phyloP scores from a whole-genome alignment of 2,329 filamentous ascomycete species.

The Nothophaeocryptopus gaeumannii region DNA sequence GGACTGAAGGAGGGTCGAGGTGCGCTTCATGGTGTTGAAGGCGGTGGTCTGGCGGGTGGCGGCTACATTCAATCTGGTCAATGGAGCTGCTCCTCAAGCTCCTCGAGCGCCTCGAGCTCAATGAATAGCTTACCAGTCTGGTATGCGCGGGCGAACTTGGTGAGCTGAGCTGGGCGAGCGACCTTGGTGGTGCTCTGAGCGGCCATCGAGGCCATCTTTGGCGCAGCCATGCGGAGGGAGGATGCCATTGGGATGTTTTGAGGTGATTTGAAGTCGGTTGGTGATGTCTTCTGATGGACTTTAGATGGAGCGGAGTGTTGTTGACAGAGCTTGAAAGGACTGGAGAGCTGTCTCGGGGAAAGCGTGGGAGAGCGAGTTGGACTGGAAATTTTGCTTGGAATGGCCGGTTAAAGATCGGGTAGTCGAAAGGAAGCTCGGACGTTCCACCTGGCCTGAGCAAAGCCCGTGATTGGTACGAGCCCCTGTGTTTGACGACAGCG shows the following conservation, averaged over 20 bases:
- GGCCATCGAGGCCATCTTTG: conserved; percentile 67
- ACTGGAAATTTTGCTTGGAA: conserved; percentile 26
- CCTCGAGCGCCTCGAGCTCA: conserved; percentile 13
- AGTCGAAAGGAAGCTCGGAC: conserved; percentile 22
- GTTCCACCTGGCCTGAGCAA: conserved; percentile 17
- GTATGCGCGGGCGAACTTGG: conserved; percentile 68
- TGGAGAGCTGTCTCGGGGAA: conserved; percentile 30
- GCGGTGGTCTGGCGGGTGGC: conserved; percentile 50
- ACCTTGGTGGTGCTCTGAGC: conserved; percentile 71
- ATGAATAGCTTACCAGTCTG: conserved; percentile 54
- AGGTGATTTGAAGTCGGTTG: conserved; percentile 30
- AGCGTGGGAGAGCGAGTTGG: conserved; percentile 24
- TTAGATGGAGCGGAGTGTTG: conserved; percentile 29
- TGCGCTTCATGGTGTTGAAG: conserved; percentile 73
- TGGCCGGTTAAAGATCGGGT: conserved; percentile 27
- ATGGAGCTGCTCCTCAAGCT: conserved; percentile 19
- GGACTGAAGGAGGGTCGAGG: conserved; percentile 49
- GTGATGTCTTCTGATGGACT: conserved; percentile 20
- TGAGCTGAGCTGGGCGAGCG: conserved; percentile 63
- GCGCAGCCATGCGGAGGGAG: conserved; percentile 68
- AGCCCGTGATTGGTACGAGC: conserved; percentile 23
- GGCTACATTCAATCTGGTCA: conserved; percentile 23
- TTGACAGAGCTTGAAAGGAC: conserved; percentile 23
- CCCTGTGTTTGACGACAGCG: conserved; percentile 18
- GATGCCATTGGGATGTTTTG: conserved; percentile 72